phyloP scores from a whole-genome alignment of 2,329 filamentous ascomycete species.

The Xylariales sp. region DNA sequence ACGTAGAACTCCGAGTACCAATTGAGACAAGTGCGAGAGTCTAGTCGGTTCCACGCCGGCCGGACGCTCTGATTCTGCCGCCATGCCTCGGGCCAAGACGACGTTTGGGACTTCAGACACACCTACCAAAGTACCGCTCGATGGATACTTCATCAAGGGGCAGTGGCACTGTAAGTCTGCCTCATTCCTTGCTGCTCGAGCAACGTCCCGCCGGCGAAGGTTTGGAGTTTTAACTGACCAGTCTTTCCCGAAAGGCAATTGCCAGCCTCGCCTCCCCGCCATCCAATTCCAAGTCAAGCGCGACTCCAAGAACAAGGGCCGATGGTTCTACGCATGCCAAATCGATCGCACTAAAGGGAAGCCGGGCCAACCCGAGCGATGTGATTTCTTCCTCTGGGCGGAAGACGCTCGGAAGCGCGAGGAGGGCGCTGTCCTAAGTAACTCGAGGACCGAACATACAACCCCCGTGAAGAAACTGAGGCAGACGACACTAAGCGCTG shows the following conservation, averaged over 20 bases:
- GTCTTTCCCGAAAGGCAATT: conserved; percentile 37
- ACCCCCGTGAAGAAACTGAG: conserved; percentile 13
- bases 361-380: conserved; percentile 25
- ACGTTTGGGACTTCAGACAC: conserved; percentile 8
- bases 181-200: no score
- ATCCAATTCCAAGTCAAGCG: conserved; percentile 45
- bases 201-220: no score
- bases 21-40: no score
- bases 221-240: no score
- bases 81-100: background rate
- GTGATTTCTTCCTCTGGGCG: conserved; percentile 55
- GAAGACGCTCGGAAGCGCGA: conserved; percentile 46
- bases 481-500: conserved; percentile 24
- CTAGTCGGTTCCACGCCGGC: no score
- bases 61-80: no score
- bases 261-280: conserved; percentile 44
- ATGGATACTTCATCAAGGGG: conserved; percentile 9
- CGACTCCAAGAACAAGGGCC: conserved; percentile 44
- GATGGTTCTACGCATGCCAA: conserved; percentile 50
- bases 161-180: conserved; percentile 19
- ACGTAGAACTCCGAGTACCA: no score
- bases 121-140: conserved; percentile 6
- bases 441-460: conserved; percentile 39
- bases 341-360: conserved; percentile 32
- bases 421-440: conserved; percentile 36